Conservation (phyloP, 2,329 filamentous ascomycete species). For the Venturia effusa region DNA sequence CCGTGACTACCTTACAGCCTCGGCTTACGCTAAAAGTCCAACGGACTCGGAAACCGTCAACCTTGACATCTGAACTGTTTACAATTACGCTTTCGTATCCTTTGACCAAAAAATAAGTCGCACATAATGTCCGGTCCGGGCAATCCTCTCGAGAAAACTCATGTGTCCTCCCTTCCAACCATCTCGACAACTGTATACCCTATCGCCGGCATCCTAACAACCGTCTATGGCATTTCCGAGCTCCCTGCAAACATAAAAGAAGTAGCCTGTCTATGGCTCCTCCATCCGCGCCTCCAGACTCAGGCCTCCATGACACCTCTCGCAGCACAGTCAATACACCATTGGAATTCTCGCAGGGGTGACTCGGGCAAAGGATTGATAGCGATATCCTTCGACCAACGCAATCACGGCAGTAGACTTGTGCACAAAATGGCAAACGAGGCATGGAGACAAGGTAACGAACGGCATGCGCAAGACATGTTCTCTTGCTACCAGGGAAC, state of each 20-base stretch:
- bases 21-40: background rate
- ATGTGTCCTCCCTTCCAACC: constrained; percentile 20
- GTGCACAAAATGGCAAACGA: constrained; percentile 60
- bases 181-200: constrained; percentile 57
- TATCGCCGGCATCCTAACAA: constrained; percentile 68
- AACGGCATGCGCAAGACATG: constrained; percentile 83
- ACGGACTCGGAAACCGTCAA: background rate
- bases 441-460: constrained; percentile 70
- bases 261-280: constrained; percentile 78
- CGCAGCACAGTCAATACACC: constrained; percentile 55
- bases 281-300: constrained; percentile 65
- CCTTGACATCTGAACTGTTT: background rate
- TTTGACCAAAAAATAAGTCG: background rate
- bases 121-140: constrained; percentile 2
- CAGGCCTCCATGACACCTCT: constrained; percentile 66
- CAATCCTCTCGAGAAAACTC: constrained; percentile 10
- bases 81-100: background rate
- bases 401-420: constrained; percentile 74
- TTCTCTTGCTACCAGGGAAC: constrained; percentile 65
- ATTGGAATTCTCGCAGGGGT: constrained; percentile 46
- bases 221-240: constrained; percentile 72
- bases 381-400: constrained; percentile 78
- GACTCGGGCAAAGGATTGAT: constrained; percentile 50
- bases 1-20: background rate
- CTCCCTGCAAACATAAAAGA: constrained; percentile 43